Percentiles rank a stretch among this genome's conserved stretches.
Evolutionary conservation across 177 flowering plant genomes (phyloP).

Genomic region (Vitis hybrid): DNA sequence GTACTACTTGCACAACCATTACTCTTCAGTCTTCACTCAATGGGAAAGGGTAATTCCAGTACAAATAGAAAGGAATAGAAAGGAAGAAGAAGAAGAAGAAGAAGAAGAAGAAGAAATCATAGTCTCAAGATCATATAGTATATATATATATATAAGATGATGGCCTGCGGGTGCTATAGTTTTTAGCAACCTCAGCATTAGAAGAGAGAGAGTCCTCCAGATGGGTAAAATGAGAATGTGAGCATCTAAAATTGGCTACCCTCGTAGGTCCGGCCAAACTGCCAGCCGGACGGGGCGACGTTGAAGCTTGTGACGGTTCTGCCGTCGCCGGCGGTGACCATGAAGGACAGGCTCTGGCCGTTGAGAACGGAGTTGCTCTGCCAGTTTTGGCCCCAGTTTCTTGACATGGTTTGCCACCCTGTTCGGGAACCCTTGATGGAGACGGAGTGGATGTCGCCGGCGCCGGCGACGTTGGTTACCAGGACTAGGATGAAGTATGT

Average conservation of each 20-base stretch:
- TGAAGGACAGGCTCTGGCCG: slow-evolving; percentile 33
- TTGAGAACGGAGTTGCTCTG: slow-evolving; percentile 29
- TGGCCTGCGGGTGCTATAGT: background rate
- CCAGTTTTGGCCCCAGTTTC: slow-evolving; percentile 39
- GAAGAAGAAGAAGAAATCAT: no score
- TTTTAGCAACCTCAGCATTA: slow-evolving; percentile 9
- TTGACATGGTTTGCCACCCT: slow-evolving; percentile 33
- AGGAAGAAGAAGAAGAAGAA: no score
- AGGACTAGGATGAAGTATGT: slow-evolving; percentile 37
- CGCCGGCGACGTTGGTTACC: slow-evolving; percentile 36
- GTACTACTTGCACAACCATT: no score
- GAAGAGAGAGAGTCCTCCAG: no score
- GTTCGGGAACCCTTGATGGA: slow-evolving; percentile 31
- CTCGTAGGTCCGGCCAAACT: slow-evolving; percentile 31
- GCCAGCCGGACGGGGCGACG: slow-evolving; percentile 31
- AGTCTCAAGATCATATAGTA: no score
- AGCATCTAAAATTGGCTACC: slow-evolving; percentile 10
- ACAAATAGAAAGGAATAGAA: no score
- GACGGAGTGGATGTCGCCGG: slow-evolving; percentile 30
- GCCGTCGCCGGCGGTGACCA: slow-evolving; percentile 33
- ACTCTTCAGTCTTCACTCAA: no score
- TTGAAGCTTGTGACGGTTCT: slow-evolving; percentile 21
- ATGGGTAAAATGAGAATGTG: no score
- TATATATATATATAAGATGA: no score
- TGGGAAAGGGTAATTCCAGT: no score